Base-by-base conservation (phyloP, 2,329 filamentous ascomycete species). In the Moelleriella libera region DNA sequence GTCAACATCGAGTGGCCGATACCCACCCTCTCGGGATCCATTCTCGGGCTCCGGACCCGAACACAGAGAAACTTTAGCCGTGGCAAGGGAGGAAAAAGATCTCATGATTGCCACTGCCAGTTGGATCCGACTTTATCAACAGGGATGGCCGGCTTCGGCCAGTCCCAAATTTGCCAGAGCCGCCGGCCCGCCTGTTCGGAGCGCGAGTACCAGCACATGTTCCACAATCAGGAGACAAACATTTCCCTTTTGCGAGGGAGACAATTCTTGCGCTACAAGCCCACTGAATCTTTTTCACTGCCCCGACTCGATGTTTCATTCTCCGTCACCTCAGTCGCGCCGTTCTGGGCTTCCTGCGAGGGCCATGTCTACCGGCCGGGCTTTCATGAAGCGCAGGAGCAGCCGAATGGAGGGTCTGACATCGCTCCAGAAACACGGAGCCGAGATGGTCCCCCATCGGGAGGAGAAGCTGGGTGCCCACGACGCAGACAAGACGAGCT, bases 1-100 rank as follows among this genome's bases (percentile, higher is more conserved):
- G 30, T 72, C 75, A 1, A 60, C 69, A 6, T 72, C 74, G 0
- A 65, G 68, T 32, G 64, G 66, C n/a, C 68, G 65, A 39, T 68
- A 70, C 50, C 72, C 74, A 8, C 71, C 72, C 1, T 66, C 65
- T 48, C 39, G 53, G 50, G 41, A 52, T 47, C 37, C 43, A 21
- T 54, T 57, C 45, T 50, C 54, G 10, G 49, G 50, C 2, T 50
- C 50, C 6, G 52, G 47, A n/a, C 50, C 49, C 5, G 60, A 64
- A 31, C 60, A 62, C 47, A 54, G 63, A 14, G 47, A 54, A 32
- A 62, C 60, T 3, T 52, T 57, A 30, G 45, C 50, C 5, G 64
- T 67, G 2, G 55, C 58, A 1, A 57, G 61, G 30, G 59, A 63
- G 30, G 55, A 63, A 32, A 66, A 64, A 46, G 51, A 57, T 14